Base-by-base conservation (phyloP, 495 filamentous ascomycete species). In the Aspergillus sclerotioniger region DNA sequence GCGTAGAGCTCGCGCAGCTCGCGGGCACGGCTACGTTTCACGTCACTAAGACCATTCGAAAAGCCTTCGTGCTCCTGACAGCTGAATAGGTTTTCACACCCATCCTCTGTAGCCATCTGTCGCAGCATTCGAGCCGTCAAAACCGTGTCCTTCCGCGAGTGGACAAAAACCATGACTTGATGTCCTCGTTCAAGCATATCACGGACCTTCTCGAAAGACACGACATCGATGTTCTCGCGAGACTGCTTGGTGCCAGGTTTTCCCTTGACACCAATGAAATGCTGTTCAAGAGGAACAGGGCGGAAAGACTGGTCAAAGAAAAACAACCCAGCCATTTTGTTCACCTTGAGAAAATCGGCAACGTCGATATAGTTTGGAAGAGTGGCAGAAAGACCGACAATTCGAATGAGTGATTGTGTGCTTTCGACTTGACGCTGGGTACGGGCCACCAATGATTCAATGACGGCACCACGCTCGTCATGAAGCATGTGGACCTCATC, bases 401-500 rank as follows among this genome's bases (percentile, higher is more conserved):
- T 95, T 12, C 94, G 87, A 66, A 99, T 99, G 51, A 99, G 82
- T 0, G 90, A 96, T 71, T 99, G 94, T 0, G 95, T 97, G 70
- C 93, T 96, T 73, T 99, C 94, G 0, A 99, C 94, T 63, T 99
- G 94, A 45, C 94, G 83, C 74, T 97, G 87, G 0, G 94, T 99
- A 48, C 94, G 84, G 6, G 94, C 94, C 16, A 98, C 94, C 49
- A 99, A 76, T 6, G 91, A 96, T 67, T 99, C 94, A 49, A 99
- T 81, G 10, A 99, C 95, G 6, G 94, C 91, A 64, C 94, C 94
- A 65, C 94, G 86, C 67, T 97, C 94, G 68, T 99, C 94, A 66
- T 99, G 94, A 62, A 99, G 86, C 94, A 99, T 99, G 64, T 99
- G 94, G 2, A 99, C 94, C 74, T 99, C 94, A 71, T 99, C 94